Conservation (phyloP, 2,329 filamentous ascomycete species). For the Pyrenochaeta sp. region DNA sequence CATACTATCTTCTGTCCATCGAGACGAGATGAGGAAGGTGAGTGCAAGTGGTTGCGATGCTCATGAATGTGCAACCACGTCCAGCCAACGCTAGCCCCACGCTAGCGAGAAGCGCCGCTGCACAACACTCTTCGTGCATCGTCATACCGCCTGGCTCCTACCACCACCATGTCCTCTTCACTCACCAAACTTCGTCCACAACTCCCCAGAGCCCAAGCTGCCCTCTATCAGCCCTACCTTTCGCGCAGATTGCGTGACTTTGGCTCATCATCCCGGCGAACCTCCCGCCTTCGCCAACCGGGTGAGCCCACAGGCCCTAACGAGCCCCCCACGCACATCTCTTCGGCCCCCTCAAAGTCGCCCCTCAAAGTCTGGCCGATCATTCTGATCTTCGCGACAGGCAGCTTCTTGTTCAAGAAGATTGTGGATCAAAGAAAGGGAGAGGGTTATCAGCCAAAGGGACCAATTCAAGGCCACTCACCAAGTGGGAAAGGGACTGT, state of each 20-base stretch:
- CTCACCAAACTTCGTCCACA: conserved; percentile 21
- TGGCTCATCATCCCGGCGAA: conserved; percentile 26
- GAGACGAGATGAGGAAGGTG: not conserved
- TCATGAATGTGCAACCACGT: not conserved
- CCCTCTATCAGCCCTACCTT: not conserved
- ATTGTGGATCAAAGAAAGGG: conserved; percentile 57
- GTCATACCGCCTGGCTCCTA: conserved; percentile 32
- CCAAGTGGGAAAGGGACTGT: conserved; percentile 37
- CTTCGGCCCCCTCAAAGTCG: conserved; percentile 48
- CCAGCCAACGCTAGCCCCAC: conserved; percentile 16
- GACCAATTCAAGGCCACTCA: conserved; percentile 42
- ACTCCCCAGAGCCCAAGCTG: conserved; percentile 15
- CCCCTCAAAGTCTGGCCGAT: conserved; percentile 56
- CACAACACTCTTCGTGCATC: conserved; percentile 33
- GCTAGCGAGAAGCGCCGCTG: conserved; percentile 32
- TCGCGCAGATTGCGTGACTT: conserved; percentile 32
- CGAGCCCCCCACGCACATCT: conserved; percentile 47
- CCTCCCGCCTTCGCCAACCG: conserved; percentile 45
- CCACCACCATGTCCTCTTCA: conserved; percentile 41
- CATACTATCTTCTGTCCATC: not conserved
- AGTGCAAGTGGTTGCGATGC: not conserved
- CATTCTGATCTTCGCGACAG: conserved; percentile 56
- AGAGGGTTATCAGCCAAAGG: conserved; percentile 36
- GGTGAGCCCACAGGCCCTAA: conserved; percentile 49
- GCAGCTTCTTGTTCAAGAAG: conserved; percentile 57